These are phyloP conservation scores for sunflower (Helianthus annuus) DNA, from an alignment of 129 eudicot species.

Conservation along the genomic window HanXRQr2.0-SUNRISE NC_035435.2:79689212-79689711, in stretches of 20 bases:
- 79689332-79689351: conserved; percentile 9
- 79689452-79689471: conserved; percentile 56
- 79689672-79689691: conserved; percentile 63
- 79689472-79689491: conserved; percentile 70
- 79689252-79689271: not conserved
- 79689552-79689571: conserved; percentile 71
- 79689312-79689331: not conserved
- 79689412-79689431: conserved; percentile 52
- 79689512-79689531: conserved; percentile 61
- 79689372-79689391: conserved; percentile 38
- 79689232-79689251: no score
- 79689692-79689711: conserved; percentile 78
- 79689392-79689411: conserved; percentile 47
- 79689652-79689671: conserved; percentile 82
- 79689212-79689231: no score
- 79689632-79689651: conserved; percentile 81
- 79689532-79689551: conserved; percentile 67
- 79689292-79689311: not conserved
- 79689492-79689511: conserved; percentile 67
- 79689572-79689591: conserved; percentile 74
- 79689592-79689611: conserved; percentile 82
- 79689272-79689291: no score
- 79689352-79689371: conserved; percentile 47
- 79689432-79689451: conserved; percentile 42
- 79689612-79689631: conserved; percentile 82